Percentiles rank a stretch among this genome's conserved stretches.
phyloP scores from a whole-genome alignment of 2,329 filamentous ascomycete species.

The Clarireedia homoeocarpa region DNA sequence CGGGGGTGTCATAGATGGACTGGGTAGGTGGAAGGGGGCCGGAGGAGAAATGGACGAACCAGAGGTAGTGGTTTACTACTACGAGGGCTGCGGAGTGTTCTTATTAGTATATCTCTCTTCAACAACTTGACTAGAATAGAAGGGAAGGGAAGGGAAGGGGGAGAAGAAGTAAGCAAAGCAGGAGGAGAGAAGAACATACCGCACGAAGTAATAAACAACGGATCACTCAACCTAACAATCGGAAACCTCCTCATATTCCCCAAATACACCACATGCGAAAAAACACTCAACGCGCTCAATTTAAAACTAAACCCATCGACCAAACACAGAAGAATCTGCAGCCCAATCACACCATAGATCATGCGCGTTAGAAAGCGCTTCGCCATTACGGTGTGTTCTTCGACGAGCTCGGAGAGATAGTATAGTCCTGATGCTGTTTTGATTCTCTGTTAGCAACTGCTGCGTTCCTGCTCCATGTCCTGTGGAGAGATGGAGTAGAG shows the following conservation, averaged over 20 bases:
- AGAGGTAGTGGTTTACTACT: conserved; percentile 83
- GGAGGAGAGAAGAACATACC: conserved; percentile 41
- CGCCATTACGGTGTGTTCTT: conserved; percentile 91
- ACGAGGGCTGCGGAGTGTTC: conserved; percentile 56
- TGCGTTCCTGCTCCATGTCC: neutral
- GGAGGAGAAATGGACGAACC: conserved; percentile 86
- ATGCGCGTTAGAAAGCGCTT: conserved; percentile 79
- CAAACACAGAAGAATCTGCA: conserved; percentile 68
- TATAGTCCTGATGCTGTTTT: conserved; percentile 83
- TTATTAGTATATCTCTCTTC: conserved; percentile 1
- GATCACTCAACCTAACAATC: conserved; percentile 79
- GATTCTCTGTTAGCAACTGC: neutral
- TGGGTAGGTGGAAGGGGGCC: conserved; percentile 50
- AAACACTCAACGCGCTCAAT: conserved; percentile 66
- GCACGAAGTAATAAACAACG: conserved; percentile 78
- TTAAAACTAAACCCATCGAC: conserved; percentile 80
- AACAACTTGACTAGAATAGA: too few relatives aligned
- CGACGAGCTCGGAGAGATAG: conserved; percentile 95
- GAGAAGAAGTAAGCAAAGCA: too few relatives aligned
- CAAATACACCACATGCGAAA: conserved; percentile 77
- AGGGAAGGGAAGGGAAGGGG: neutral
- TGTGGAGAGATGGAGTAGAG: neutral
- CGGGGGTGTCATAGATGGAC: conserved; percentile 54
- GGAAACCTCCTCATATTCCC: conserved; percentile 73
- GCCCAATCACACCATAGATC: conserved; percentile 71